A percentile compares a stretch with the other conserved stretches of the same genome.
phyloP scores from a whole-genome alignment of 805 yeast genomes.

The Starmera amethionina region DNA sequence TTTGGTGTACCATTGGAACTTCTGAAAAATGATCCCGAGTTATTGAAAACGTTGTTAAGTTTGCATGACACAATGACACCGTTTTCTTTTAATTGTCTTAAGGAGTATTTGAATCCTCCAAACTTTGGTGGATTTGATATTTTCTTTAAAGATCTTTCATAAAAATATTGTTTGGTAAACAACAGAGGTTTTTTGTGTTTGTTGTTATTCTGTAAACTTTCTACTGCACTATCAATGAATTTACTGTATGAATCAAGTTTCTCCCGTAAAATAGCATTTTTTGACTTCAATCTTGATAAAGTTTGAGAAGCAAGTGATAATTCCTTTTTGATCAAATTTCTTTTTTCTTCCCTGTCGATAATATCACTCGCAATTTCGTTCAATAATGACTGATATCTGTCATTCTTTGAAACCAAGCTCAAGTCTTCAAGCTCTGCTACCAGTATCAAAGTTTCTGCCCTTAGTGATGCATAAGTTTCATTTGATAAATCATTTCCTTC shows the following conservation, averaged over 20 bases:
- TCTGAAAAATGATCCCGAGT: constrained; percentile 26
- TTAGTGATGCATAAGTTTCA: constrained; percentile 61
- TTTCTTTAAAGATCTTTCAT: constrained; percentile 59
- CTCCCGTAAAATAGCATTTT: constrained; percentile 31
- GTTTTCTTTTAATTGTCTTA: constrained; percentile 65
- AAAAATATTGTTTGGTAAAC: constrained; percentile 69
- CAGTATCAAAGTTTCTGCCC: constrained; percentile 63
- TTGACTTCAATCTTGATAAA: constrained; percentile 32
- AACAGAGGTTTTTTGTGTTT: constrained; percentile 27
- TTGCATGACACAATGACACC: constrained; percentile 27
- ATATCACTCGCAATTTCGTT: constrained; percentile 83
- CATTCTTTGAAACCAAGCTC: constrained; percentile 53
- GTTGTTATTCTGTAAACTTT: constrained; percentile 32
- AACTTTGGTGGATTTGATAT: constrained; percentile 60
- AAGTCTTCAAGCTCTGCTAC: constrained; percentile 65
- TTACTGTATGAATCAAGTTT: constrained; percentile 32
- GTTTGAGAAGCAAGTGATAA: constrained; percentile 35
- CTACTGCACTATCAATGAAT: constrained; percentile 42
- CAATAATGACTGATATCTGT: constrained; percentile 68
- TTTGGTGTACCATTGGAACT: constrained; percentile 46
- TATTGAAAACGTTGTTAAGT: constrained; percentile 25
- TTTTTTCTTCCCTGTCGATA: constrained; percentile 40
- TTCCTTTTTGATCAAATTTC: constrained; percentile 37
- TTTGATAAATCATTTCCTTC: constrained; percentile 34
- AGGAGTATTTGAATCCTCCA: constrained; percentile 71